These are phyloP conservation scores for Hypoxylon sp. DNA, from an alignment of 2,329 filamentous ascomycete genomes.

Conservation along the genomic window DNA sequence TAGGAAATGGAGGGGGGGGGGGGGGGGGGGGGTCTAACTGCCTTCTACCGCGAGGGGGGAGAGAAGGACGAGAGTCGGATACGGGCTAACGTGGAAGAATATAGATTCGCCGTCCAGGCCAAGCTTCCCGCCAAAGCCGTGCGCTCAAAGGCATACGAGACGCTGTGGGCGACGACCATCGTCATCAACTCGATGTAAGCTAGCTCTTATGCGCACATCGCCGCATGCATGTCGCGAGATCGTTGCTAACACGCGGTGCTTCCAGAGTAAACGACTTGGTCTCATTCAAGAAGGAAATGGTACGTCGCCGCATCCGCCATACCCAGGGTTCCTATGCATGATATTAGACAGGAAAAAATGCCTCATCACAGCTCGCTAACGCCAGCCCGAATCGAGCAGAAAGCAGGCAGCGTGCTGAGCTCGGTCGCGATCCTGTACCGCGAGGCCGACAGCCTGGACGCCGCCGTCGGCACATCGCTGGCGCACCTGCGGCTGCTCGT, in stretches of 20 bases:
- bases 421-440: slow-evolving; percentile 43
- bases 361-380: no score
- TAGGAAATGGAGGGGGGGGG: no score
- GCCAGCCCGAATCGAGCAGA: slow-evolving; percentile 25
- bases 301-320: slow-evolving; percentile 10
- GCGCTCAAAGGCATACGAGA: slow-evolving; percentile 36
- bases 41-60: no score
- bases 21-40: no score
- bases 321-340: background rate
- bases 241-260: slow-evolving; percentile 12
- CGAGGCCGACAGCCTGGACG: slow-evolving; percentile 36
- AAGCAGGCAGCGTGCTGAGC: slow-evolving; percentile 40
- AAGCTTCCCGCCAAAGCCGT: slow-evolving; percentile 35
- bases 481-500: slow-evolving; percentile 35
- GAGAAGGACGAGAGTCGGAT: background rate
- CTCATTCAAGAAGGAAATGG: slow-evolving; percentile 43
- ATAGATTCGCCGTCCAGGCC: slow-evolving; percentile 35
- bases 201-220: no score
- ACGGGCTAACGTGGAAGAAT: background rate
- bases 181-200: slow-evolving; percentile 43
- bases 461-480: slow-evolving; percentile 40
- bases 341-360: no score
- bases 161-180: slow-evolving; percentile 37
- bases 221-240: background rate
- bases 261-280: slow-evolving; percentile 41